Percentiles rank a stretch among this genome's conserved stretches.
phyloP scores from a whole-genome alignment of 2,329 filamentous ascomycete genomes.

The Penicillium thymicola region DNA sequence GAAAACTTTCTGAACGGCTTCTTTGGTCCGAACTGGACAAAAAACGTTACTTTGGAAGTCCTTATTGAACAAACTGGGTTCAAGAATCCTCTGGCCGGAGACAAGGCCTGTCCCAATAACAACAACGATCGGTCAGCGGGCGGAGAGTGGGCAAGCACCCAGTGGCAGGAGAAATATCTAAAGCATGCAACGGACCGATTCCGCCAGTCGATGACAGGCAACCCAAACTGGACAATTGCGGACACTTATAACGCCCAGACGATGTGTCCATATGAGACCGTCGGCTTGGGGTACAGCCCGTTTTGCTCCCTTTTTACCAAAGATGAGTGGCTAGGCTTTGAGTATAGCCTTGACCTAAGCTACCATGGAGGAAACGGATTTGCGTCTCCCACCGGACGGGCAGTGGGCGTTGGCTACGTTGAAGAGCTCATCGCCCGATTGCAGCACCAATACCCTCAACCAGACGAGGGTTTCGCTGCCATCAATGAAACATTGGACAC shows the following conservation, averaged over 20 bases:
- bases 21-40: conserved; percentile 71
- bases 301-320: conserved; percentile 75
- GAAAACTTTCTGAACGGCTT: conserved; percentile 78
- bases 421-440: conserved; percentile 70
- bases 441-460: conserved; percentile 27
- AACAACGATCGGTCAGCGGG: conserved; percentile 35
- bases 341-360: conserved; percentile 65
- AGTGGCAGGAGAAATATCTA: conserved; percentile 66
- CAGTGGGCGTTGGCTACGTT: conserved; percentile 70
- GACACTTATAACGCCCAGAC: conserved; percentile 67
- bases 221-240: conserved; percentile 61
- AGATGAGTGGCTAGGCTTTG: conserved; percentile 69
- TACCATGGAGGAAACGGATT: conserved; percentile 63
- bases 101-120: conserved; percentile 63
- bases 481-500: conserved; percentile 43
- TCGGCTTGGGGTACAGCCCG: conserved; percentile 69
- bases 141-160: conserved; percentile 29
- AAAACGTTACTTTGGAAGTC: conserved; percentile 68
- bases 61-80: conserved; percentile 59
- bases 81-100: conserved; percentile 54
- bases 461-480: conserved; percentile 42
- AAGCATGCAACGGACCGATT: conserved; percentile 62
- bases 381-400: conserved; percentile 63
- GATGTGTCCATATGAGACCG: conserved; percentile 73
- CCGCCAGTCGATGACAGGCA: conserved; percentile 49